Base-by-base conservation (phyloP, 768 basidiomycete genomes). In the Holtermanniella nyarrowii region DNA sequence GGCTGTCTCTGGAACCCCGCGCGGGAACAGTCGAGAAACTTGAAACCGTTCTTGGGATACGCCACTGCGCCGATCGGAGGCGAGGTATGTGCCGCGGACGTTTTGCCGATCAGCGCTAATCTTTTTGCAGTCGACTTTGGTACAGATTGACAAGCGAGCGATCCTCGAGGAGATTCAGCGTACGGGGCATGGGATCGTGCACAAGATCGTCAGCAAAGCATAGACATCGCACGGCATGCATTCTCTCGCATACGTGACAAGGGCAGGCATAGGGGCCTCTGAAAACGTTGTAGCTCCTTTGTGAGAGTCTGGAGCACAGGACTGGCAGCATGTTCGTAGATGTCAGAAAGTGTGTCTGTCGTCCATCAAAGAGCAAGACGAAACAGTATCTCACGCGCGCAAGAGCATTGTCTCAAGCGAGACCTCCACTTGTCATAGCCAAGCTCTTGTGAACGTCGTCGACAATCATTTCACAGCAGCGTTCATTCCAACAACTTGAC, bases 1-100 rank as follows among this genome's bases (percentile, higher is more conserved):
- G 90, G 87, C 4, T 82, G 78, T 0, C 82, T 95, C 1, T 97
- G 89, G 88, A 86, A 91, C 61, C 84, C 87, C 0, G 76, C 75
- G 13, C 72, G 87, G 26, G 78, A 77, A 50, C 73, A 77, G 22
- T 71, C 80, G 0, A 74, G 83, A 43, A 76, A 81, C 3, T 88
- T 91, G 76, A 81, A 85, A 55, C 86, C 88, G 5, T 75, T 90
- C 42, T 81, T 85, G 22, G 85, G 84, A 10, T 93, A 84, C 71
- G 88, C 86, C 0, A 80, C 81, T 50, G 71, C 70, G 16, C 88
- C 88, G 3, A 55, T 53, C 13, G 46, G 55, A 26, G 52, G 55
- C 44, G 43, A 53, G 14, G 53, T 46, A 16, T 25, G 24, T 5
- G n/a, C n/a, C n/a, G n/a, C n/a, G n/a, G n/a, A n/a, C 62, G 56